Base-by-base conservation (phyloP, 129 eudicot species). In the Escallonia herrerae region DNA sequence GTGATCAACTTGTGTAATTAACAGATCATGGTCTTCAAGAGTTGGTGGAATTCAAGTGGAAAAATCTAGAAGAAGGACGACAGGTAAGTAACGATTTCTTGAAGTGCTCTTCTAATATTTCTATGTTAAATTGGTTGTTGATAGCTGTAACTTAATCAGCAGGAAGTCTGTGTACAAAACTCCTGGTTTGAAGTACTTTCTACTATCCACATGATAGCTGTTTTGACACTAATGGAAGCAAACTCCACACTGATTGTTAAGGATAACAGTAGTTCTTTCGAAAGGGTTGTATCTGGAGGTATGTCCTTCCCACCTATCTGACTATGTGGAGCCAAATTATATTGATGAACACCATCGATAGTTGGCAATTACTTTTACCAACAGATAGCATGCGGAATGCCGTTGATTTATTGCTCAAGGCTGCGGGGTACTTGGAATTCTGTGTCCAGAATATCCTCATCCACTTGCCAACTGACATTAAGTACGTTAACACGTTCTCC, bases 201-300 rank as follows among this genome's bases (percentile, higher is more conserved):
- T n/a, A 90, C 89, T 62, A 67, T 93, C 41, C 95, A 93, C 72
- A 93, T 86, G 96, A 84, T 89, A 87, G 86, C 95, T 38, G 66
- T 86, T 79, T 60, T 89, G 59, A 84, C 91, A 68, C 63, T 93
- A 67, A 76, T 56, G 48, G 96, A 93, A 68, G 99, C 91, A 63
- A 86, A 86, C 63, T 58, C 77, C 15, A 72, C 62, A 58, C 69
- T 93, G 44, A 80, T 80, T 58, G 85, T 91, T 41, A 65, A 69
- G 43, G 66, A 80, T 60, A 74, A 76, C 45, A 55, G 57, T 60
- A 77, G 67, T 67, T 62, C 78, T 22, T 73, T 70, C 3, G 93
- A 80, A 69, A 72, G 86, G 64, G 69, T 67, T 43, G 90, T 89
- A 60, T 76, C 95, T 69, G 73, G 86, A 82, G 96, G 96, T 85